Evolutionary conservation across 106 monocot genomes (phyloP).

Genomic region (Dendrobium officinale): DNA sequence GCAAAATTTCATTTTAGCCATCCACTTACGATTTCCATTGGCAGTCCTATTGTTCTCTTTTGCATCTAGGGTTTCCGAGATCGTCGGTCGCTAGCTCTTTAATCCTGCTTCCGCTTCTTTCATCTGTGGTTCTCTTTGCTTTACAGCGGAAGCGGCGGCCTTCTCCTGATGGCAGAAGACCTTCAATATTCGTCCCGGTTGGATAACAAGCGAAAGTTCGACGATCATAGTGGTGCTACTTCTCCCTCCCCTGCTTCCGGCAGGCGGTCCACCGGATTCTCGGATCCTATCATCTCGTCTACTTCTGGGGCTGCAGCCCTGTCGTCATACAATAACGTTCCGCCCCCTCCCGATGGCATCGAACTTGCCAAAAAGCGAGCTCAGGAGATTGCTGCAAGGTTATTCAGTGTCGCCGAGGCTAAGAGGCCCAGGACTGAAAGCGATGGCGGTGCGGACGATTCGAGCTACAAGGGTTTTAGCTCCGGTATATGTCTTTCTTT

Average conservation of each 20-base stretch:
- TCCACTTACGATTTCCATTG: too few relatives aligned
- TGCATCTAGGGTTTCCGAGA: neutral
- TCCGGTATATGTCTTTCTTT: neutral
- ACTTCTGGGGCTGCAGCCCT: constrained; percentile 4
- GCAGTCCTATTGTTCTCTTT: neutral
- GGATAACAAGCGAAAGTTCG: constrained; percentile 66
- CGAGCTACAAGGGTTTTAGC: constrained; percentile 13
- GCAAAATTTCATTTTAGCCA: too few relatives aligned
- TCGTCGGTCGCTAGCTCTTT: neutral
- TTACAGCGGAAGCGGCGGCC: neutral
- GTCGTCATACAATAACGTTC: constrained; percentile 39
- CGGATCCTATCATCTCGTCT: constrained; percentile 11
- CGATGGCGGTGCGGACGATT: constrained; percentile 18
- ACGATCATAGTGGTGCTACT: constrained; percentile 15
- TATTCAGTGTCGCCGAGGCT: constrained; percentile 48
- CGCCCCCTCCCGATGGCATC: constrained; percentile 37
- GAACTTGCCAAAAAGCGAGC: constrained; percentile 58
- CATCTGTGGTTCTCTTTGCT: neutral
- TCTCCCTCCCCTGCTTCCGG: neutral
- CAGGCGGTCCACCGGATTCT: constrained; percentile 19
- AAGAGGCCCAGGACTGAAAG: constrained; percentile 46
- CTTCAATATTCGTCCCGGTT: constrained; percentile 25
- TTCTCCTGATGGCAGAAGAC: constrained; percentile 60
- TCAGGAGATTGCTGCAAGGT: constrained; percentile 55
- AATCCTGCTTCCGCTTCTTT: neutral